Conservation (phyloP, 2,329 filamentous ascomycete genomes). For the Huntiella omanensis region DNA sequence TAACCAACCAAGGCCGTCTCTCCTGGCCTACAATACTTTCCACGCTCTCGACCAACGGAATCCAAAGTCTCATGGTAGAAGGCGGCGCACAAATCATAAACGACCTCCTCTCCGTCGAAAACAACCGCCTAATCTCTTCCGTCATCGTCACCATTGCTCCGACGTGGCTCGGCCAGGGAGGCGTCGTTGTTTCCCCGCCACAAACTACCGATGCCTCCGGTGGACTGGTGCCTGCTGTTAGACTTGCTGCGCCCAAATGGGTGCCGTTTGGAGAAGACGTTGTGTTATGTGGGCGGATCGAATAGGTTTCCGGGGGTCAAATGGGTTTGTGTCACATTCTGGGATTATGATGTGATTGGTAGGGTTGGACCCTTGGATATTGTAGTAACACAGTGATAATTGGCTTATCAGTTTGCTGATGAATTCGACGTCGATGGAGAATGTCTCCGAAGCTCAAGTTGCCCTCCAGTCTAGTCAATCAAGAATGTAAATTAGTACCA, state of each 20-base stretch:
- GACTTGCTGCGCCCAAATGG: slow-evolving; percentile 52
- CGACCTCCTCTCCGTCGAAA: slow-evolving; percentile 46
- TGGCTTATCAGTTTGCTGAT: too few species aligned
- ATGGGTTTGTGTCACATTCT: too few species aligned
- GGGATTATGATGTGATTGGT: too few species aligned
- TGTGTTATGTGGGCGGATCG: slow-evolving; percentile 54
- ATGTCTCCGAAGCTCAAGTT: too few species aligned
- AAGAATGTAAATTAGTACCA: too few species aligned
- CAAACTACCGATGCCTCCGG: slow-evolving; percentile 31
- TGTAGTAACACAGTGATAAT: too few species aligned
- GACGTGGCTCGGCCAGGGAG: slow-evolving; percentile 70
- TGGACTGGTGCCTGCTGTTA: slow-evolving; percentile 38
- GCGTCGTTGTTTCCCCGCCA: slow-evolving; percentile 59
- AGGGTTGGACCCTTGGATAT: too few species aligned
- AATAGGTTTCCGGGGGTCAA: neutral
- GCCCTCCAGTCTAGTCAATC: too few species aligned
- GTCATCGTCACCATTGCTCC: slow-evolving; percentile 82
- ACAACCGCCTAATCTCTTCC: slow-evolving; percentile 47
- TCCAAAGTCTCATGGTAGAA: slow-evolving; percentile 78
- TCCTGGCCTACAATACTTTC: slow-evolving; percentile 47
- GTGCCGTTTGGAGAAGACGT: slow-evolving; percentile 65
- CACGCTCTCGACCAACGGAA: slow-evolving; percentile 35
- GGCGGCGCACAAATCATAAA: slow-evolving; percentile 74
- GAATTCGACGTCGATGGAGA: too few species aligned
- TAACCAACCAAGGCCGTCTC: slow-evolving; percentile 24